Conservation (phyloP, 345 rosid genomes). For the Gossypium arboreum region DNA sequence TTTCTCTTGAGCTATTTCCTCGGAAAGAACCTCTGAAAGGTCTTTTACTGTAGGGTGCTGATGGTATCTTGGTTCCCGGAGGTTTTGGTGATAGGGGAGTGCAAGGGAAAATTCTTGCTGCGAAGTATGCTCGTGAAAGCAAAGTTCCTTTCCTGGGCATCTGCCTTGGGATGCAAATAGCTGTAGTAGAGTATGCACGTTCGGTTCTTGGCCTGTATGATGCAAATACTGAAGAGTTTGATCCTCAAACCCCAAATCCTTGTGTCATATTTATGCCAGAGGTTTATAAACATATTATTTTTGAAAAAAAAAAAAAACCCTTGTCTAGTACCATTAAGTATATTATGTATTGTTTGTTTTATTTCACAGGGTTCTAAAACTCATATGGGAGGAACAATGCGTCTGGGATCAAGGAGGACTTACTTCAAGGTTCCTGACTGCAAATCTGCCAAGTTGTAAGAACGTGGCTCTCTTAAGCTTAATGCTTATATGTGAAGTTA, state of each 20-base stretch:
- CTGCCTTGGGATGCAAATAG: constrained; percentile 86
- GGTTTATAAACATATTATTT: constrained; percentile 27
- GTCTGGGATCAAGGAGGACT: constrained; percentile 75
- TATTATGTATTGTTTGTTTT: background rate
- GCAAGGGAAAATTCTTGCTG: constrained; percentile 79
- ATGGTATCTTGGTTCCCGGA: constrained; percentile 78
- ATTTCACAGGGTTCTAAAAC: constrained; percentile 63
- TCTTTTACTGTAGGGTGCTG: constrained; percentile 49
- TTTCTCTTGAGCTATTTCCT: background rate
- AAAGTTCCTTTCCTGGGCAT: constrained; percentile 73
- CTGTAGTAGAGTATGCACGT: constrained; percentile 77
- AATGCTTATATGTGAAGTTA: background rate
- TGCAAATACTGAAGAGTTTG: constrained; percentile 81
- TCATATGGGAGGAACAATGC: constrained; percentile 89
- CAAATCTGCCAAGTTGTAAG: constrained; percentile 74
- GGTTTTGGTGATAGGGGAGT: constrained; percentile 93
- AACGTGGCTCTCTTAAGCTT: background rate
- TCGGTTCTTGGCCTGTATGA: constrained; percentile 59
- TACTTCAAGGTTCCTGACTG: constrained; percentile 58
- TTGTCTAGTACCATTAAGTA: background rate
- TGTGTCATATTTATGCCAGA: constrained; percentile 84
- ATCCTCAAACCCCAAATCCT: constrained; percentile 62
- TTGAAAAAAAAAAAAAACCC: background rate
- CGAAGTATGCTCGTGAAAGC: constrained; percentile 71
- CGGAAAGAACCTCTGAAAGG: background rate